These are phyloP conservation scores for Populus trichocarpa DNA, from an alignment of 441 rosid genomes.

Conservation along the genomic window DNA sequence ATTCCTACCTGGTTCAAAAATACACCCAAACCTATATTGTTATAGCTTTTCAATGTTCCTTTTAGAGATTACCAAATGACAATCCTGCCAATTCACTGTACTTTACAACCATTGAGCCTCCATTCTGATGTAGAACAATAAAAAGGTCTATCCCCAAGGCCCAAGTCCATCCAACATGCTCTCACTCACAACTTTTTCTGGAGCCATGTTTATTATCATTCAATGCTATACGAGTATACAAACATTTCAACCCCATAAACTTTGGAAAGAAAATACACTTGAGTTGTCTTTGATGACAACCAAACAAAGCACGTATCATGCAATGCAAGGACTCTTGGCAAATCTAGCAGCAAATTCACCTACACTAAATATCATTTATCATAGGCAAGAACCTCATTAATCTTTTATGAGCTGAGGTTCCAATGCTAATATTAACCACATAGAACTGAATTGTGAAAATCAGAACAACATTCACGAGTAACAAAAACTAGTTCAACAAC, in stretches of 20 bases:
- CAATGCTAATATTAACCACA: not conserved
- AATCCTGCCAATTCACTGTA: not conserved
- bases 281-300: conserved; percentile 1
- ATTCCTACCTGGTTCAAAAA: not conserved
- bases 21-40: not conserved
- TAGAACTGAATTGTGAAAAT: not conserved
- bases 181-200: not conserved
- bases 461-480: not conserved
- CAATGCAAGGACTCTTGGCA: not conserved
- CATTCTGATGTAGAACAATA: not conserved
- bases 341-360: not conserved
- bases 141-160: not conserved
- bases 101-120: not conserved
- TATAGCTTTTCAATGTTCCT: not conserved
- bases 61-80: not conserved
- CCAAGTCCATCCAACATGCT: not conserved
- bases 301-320: not conserved
- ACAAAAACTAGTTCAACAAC: not conserved
- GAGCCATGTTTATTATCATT: not conserved
- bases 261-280: not conserved
- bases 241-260: not conserved
- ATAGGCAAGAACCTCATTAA: not conserved
- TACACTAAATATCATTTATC: not conserved
- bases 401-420: not conserved
- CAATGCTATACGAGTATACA: not conserved